Evolutionary conservation across 345 rosid species (phyloP).

Genomic region (Melaleuca quinquenervia): DNA sequence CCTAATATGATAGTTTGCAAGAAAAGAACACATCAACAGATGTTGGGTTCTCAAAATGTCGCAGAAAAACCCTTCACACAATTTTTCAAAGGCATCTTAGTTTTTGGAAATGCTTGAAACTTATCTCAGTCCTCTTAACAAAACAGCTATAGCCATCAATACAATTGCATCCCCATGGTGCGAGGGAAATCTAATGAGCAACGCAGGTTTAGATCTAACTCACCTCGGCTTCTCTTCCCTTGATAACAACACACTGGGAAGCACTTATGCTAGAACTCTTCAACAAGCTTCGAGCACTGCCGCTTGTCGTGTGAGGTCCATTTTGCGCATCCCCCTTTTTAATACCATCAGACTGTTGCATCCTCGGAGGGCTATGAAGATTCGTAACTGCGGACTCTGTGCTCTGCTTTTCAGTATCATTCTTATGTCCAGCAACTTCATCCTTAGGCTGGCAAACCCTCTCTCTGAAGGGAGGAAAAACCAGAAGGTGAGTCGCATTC

Average conservation of each 20-base stretch:
- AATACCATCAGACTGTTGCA: constrained; percentile 22
- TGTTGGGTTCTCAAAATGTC: neutral
- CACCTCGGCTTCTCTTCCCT: constrained; percentile 16
- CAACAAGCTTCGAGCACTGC: constrained; percentile 55
- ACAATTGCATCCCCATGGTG: neutral
- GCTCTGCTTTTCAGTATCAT: constrained; percentile 25
- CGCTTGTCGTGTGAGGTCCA: constrained; percentile 24
- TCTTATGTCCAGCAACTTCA: constrained; percentile 15
- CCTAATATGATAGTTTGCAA: neutral
- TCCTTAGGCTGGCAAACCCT: constrained; percentile 72
- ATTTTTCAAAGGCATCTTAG: neutral
- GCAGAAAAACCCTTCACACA: neutral
- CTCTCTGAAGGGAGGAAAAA: constrained; percentile 41
- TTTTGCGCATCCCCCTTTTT: constrained; percentile 16
- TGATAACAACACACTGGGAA: constrained; percentile 67
- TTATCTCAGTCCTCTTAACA: neutral
- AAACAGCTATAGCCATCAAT: neutral
- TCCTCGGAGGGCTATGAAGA: constrained; percentile 33
- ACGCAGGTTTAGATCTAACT: neutral
- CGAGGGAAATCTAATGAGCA: neutral
- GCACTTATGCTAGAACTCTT: constrained; percentile 97
- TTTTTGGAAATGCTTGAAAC: constrained; percentile 8
- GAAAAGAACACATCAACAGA: neutral
- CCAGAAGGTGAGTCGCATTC: neutral
- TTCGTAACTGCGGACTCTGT: constrained; percentile 39